phyloP scores from a whole-genome alignment of 2,329 filamentous ascomycete species.

The Colletotrichum camelliae region DNA sequence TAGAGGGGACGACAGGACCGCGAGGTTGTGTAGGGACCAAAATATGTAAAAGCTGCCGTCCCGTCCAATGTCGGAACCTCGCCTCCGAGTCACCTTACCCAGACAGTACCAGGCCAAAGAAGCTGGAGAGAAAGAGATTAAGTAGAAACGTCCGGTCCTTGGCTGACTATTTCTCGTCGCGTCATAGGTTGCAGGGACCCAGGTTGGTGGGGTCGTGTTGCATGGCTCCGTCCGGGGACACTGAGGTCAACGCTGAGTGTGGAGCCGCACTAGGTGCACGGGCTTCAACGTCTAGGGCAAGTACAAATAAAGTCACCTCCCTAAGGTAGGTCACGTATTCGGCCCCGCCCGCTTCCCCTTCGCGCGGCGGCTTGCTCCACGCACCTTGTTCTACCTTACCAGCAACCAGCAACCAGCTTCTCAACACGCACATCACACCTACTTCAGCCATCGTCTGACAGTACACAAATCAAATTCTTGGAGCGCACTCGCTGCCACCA shows the following conservation, averaged over 20 bases:
- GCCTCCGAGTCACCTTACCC: neutral
- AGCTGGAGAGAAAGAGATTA: neutral
- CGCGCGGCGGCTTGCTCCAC: neutral
- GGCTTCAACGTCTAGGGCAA: neutral
- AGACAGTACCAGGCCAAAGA: neutral
- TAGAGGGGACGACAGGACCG: neutral
- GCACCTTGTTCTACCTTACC: neutral
- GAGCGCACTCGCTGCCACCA: conserved; percentile 27
- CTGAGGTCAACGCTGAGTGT: neutral
- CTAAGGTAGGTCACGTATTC: too few relatives aligned
- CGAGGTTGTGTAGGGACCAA: neutral
- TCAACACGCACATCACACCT: neutral
- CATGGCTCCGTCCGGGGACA: neutral
- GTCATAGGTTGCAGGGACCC: conserved; percentile 9
- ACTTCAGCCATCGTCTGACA: neutral
- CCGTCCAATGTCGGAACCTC: neutral
- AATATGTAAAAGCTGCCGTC: neutral
- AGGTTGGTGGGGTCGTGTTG: neutral
- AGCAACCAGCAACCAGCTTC: neutral
- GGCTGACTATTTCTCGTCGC: conserved; percentile 7
- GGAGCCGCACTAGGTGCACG: neutral
- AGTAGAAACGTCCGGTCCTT: neutral
- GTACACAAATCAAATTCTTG: neutral
- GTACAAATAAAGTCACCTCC: neutral
- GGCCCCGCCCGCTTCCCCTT: neutral